Evolutionary conservation across 345 rosid genomes (phyloP).

Genomic region (Psidium friedrichsthalianum): DNA sequence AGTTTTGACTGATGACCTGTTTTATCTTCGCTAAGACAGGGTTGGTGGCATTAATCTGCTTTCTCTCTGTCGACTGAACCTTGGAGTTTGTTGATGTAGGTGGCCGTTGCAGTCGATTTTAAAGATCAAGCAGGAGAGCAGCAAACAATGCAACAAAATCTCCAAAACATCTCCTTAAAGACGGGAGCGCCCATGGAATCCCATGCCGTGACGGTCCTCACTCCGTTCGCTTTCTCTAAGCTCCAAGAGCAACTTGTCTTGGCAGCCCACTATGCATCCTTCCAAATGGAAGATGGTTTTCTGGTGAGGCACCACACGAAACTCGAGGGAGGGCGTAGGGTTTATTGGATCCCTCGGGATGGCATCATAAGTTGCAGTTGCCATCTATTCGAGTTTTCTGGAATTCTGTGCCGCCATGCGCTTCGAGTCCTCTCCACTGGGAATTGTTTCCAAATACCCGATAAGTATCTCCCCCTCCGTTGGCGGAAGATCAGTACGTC

Average conservation of each 20-base stretch:
- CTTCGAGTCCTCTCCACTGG: conserved; percentile 88
- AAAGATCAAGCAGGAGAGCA: conserved; percentile 97
- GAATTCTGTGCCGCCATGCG: conserved; percentile 86
- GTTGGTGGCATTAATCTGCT: neutral
- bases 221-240: conserved; percentile 90
- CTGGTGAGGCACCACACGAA: conserved; percentile 92
- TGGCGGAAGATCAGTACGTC: conserved; percentile 66
- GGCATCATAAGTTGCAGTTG: conserved; percentile 91
- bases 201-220: conserved; percentile 74
- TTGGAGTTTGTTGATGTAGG: conserved; percentile 26
- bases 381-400: conserved; percentile 92
- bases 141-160: conserved; percentile 93
- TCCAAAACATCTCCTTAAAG: conserved; percentile 76
- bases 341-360: conserved; percentile 80
- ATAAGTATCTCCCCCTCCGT: conserved; percentile 71
- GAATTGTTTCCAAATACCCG: conserved; percentile 90
- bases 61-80: neutral
- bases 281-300: conserved; percentile 74
- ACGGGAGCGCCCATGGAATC: conserved; percentile 97
- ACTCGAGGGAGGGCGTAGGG: conserved; percentile 86
- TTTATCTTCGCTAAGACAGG: neutral
- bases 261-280: conserved; percentile 93
- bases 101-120: conserved; percentile 75
- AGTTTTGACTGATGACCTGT: neutral
- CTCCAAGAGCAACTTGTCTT: conserved; percentile 94